A percentile compares a stretch with the other conserved stretches of the same genome.
Conservation (phyloP, 768 basidiomycete species). For the Boletus rex-veris region DNA sequence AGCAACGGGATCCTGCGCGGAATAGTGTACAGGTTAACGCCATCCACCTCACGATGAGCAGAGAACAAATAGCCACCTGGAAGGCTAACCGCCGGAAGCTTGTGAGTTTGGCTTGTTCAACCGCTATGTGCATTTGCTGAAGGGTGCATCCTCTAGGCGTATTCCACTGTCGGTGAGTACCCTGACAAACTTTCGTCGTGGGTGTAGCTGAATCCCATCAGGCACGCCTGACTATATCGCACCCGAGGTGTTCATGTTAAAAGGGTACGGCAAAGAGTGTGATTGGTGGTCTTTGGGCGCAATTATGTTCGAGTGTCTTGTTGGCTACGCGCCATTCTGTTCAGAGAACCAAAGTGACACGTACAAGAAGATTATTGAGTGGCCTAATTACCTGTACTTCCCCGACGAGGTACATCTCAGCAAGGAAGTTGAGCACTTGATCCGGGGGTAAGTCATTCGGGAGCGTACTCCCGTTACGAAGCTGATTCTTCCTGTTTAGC, state of each 20-base stretch:
- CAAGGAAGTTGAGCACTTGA: conserved; percentile 86
- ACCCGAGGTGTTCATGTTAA: conserved; percentile 94
- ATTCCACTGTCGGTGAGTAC: conserved; percentile 71
- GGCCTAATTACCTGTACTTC: conserved; percentile 87
- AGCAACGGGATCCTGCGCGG: conserved; percentile 60
- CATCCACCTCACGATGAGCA: conserved; percentile 95
- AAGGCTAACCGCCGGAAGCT: conserved; percentile 97
- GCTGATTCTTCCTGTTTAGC: conserved; percentile 34
- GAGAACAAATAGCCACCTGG: conserved; percentile 97
- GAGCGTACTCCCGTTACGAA: background rate
- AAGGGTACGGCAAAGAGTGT: conserved; percentile 97
- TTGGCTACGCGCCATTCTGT: conserved; percentile 98
- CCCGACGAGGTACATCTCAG: conserved; percentile 95
- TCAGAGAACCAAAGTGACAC: conserved; percentile 96
- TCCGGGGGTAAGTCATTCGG: conserved; percentile 59
- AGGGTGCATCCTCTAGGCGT: conserved; percentile 56
- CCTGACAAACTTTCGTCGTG: background rate
- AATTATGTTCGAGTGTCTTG: conserved; percentile 98
- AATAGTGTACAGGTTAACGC: conserved; percentile 98
- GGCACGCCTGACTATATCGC: conserved; percentile 67
- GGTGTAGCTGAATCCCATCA: conserved; percentile 8
- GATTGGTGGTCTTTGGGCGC: conserved; percentile 99
- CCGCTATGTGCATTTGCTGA: conserved; percentile 1
- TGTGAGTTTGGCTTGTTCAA: conserved; percentile 39
- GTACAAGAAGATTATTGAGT: conserved; percentile 97